Percentiles rank a stretch among this genome's conserved stretches.
These are phyloP conservation scores for Fusarium sp. DNA, from an alignment of 2,329 filamentous ascomycete species.

Conservation along the genomic window DNA sequence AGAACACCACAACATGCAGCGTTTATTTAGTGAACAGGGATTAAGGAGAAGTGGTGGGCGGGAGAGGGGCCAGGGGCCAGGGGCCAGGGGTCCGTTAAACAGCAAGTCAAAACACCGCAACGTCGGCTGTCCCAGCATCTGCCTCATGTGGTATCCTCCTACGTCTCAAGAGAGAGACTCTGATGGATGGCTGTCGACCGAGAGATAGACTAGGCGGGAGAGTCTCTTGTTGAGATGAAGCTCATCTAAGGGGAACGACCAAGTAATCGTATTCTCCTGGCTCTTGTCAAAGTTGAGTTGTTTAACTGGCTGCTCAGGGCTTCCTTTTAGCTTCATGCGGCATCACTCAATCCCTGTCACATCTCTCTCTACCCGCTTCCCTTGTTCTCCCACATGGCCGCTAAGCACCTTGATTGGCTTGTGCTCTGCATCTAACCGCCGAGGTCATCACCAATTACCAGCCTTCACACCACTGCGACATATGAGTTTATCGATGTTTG, in stretches of 20 bases:
- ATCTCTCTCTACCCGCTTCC: constrained; percentile 23
- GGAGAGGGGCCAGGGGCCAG: constrained; percentile 17
- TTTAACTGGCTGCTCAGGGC: constrained; percentile 11
- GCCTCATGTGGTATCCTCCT: constrained; percentile 26
- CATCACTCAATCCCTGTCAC: constrained; percentile 15
- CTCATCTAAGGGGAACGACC: constrained; percentile 12
- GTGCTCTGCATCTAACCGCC: constrained; percentile 51
- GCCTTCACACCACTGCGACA: constrained; percentile 27
- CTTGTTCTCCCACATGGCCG: constrained; percentile 24
- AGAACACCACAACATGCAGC: constrained; percentile 16
- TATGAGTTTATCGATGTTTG: constrained; percentile 26
- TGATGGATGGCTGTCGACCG: not conserved
- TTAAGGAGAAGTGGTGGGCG: constrained; percentile 15
- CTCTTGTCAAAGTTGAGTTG: constrained; percentile 15
- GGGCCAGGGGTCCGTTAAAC: constrained; percentile 26
- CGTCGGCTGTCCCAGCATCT: constrained; percentile 32
- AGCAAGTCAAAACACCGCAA: constrained; percentile 25
- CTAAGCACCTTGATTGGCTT: constrained; percentile 48
- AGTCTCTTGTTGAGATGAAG: not conserved
- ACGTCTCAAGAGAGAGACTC: constrained; percentile 21
- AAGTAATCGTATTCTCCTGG: not conserved
- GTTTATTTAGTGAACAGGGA: constrained; percentile 14
- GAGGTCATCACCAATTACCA: constrained; percentile 46
- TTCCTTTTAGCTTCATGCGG: constrained; percentile 20
- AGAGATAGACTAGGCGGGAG: not conserved